Percentiles rank a stretch among this genome's conserved stretches.
These are phyloP conservation scores for Phytopythium cucurbitacearum DNA, from an alignment of 352 stramenopile species.

Conservation along the genomic window DNA sequence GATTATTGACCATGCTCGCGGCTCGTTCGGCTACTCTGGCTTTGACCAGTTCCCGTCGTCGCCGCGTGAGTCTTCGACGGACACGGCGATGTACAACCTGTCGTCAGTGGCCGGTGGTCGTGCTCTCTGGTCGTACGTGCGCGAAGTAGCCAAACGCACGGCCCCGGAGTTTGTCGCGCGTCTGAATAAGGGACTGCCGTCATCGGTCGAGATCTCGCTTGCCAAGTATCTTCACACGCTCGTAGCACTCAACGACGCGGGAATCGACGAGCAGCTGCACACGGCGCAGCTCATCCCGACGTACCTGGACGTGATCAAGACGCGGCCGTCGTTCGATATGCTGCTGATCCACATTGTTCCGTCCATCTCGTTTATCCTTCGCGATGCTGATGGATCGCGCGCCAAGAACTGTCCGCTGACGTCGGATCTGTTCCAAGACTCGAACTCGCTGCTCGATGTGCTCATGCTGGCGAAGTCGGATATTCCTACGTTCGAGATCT, in stretches of 20 bases:
- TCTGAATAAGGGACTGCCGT: conserved; percentile 62
- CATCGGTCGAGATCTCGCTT: conserved; percentile 76
- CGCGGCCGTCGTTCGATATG: conserved; percentile 79
- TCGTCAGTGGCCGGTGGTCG: conserved; percentile 45
- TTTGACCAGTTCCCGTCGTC: conserved; percentile 63
- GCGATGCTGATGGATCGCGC: conserved; percentile 57
- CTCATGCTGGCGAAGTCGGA: conserved; percentile 59
- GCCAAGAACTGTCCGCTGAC: conserved; percentile 70
- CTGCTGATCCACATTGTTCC: conserved; percentile 83
- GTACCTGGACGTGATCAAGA: conserved; percentile 65
- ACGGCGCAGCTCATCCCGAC: conserved; percentile 47
- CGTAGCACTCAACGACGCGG: conserved; percentile 57
- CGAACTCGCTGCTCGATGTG: conserved; percentile 55
- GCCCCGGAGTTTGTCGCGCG: conserved; percentile 43
- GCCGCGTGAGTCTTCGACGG: conserved; percentile 44
- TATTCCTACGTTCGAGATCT: conserved; percentile 62
- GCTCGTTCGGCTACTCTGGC: conserved; percentile 44
- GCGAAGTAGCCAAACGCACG: conserved; percentile 38
- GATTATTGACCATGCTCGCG: conserved; percentile 22
- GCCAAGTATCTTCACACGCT: conserved; percentile 82
- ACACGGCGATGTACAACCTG: conserved; percentile 84
- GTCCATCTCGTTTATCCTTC: conserved; percentile 73
- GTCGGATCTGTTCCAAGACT: conserved; percentile 58
- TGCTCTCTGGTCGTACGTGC: conserved; percentile 55
- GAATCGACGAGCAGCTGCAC: conserved; percentile 65